Evolutionary conservation across 306 rosid genomes (phyloP).

Genomic region (Cicer cuneatum): DNA sequence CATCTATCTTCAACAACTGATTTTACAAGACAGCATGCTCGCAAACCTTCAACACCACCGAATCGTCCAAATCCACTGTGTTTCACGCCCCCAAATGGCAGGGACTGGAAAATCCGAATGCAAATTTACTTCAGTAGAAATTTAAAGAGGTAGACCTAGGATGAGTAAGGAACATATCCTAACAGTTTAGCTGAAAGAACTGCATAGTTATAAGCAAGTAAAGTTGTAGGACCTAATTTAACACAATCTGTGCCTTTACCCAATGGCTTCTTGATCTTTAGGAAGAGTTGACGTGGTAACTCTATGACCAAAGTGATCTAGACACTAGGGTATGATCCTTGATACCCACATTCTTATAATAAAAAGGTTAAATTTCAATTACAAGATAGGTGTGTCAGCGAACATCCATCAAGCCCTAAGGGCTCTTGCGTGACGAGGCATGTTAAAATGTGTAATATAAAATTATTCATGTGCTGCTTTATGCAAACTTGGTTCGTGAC

Average conservation of each 20-base stretch:
- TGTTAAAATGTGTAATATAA: background rate
- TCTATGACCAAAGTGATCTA: background rate
- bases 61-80: constrained; percentile 97
- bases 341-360: background rate
- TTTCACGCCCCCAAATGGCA: constrained; percentile 96
- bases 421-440: background rate
- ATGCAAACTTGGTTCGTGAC: background rate
- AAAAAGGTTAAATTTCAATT: background rate
- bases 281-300: background rate
- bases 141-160: constrained; percentile 24
- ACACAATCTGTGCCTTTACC: background rate
- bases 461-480: background rate
- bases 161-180: constrained; percentile 15
- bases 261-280: background rate
- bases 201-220: constrained; percentile 17
- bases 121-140: constrained; percentile 42
- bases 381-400: background rate
- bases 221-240: background rate
- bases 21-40: constrained; percentile 96
- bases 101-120: constrained; percentile 69
- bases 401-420: background rate
- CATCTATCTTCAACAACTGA: constrained; percentile 95
- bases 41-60: constrained; percentile 89
- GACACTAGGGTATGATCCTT: background rate
- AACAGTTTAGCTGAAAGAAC: constrained; percentile 36